A percentile compares a stretch with the other conserved stretches of the same genome.
Evolutionary conservation across 2,329 filamentous ascomycete species (phyloP).

Genomic region (Aureobasidium vineae): DNA sequence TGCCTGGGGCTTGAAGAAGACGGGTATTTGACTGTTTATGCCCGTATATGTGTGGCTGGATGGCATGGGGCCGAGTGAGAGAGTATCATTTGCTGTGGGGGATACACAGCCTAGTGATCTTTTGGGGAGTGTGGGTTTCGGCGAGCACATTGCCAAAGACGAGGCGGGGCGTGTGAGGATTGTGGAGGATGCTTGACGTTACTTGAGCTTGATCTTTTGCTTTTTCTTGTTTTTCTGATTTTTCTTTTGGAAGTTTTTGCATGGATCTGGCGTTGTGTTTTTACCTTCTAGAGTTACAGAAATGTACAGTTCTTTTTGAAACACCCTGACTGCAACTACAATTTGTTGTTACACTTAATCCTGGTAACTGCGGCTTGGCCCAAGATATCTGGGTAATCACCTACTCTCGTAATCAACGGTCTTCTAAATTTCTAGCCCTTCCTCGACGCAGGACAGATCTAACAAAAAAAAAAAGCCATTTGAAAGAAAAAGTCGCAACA

Average conservation of each 20-base stretch:
- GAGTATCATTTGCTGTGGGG: neutral
- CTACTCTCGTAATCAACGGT: too few species aligned
- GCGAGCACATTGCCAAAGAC: neutral
- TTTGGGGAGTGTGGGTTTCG: neutral
- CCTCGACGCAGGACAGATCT: too few species aligned
- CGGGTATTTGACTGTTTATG: slow-evolving; percentile 21
- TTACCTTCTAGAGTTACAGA: too few species aligned
- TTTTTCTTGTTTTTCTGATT: neutral
- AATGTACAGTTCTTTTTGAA: too few species aligned
- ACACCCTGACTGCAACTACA: too few species aligned
- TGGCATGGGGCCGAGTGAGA: slow-evolving; percentile 14
- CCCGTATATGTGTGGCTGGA: neutral
- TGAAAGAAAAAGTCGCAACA: too few species aligned
- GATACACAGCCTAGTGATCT: slow-evolving; percentile 9
- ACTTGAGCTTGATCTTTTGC: neutral
- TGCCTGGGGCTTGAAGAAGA: neutral
- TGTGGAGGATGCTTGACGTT: neutral
- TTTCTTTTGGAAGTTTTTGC: neutral
- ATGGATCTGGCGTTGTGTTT: neutral
- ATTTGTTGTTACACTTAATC: too few species aligned
- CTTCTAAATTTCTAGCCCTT: too few species aligned
- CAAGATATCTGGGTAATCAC: too few species aligned
- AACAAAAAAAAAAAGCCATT: too few species aligned
- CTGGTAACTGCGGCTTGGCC: too few species aligned
- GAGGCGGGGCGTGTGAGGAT: neutral